A percentile compares a stretch with the other conserved stretches of the same genome.
These are phyloP conservation scores for Gossypium sturtianum DNA, from an alignment of 345 rosid species.

Conservation along the genomic window DNA sequence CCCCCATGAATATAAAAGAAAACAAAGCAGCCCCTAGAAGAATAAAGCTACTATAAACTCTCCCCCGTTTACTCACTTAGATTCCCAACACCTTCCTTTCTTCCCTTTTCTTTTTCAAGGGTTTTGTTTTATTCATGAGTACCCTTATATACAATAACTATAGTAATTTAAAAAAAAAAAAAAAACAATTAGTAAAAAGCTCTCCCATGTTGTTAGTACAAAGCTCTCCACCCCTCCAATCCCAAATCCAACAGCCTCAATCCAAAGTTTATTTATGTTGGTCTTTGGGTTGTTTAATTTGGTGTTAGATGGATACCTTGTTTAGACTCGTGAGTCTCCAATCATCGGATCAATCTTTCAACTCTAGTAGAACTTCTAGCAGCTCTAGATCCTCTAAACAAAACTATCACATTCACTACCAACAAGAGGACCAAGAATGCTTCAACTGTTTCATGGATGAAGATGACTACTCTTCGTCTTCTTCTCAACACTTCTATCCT, in stretches of 20 bases:
- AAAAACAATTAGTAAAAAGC: too few relatives aligned
- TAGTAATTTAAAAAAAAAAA: too few relatives aligned
- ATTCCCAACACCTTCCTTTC: constrained; percentile 1
- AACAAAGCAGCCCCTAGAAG: too few relatives aligned
- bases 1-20: too few relatives aligned
- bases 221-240: too few relatives aligned
- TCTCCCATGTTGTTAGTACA: too few relatives aligned
- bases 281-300: constrained; percentile 24
- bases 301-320: constrained; percentile 79
- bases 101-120: not conserved
- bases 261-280: constrained; percentile 42
- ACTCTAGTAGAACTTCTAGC: constrained; percentile 78
- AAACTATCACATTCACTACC: constrained; percentile 39
- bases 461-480: constrained; percentile 97
- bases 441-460: constrained; percentile 99
- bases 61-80: not conserved
- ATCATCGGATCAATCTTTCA: constrained; percentile 70
- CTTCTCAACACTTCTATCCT: constrained; percentile 44
- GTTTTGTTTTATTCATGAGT: too few relatives aligned
- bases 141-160: too few relatives aligned
- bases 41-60: too few relatives aligned
- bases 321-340: constrained; percentile 77
- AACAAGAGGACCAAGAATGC: constrained; percentile 79
- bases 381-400: constrained; percentile 75
- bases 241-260: not conserved